phyloP scores from a whole-genome alignment of 78 protist genomes.

The slime mould (Dictyostelium discoideum) region DNA sequence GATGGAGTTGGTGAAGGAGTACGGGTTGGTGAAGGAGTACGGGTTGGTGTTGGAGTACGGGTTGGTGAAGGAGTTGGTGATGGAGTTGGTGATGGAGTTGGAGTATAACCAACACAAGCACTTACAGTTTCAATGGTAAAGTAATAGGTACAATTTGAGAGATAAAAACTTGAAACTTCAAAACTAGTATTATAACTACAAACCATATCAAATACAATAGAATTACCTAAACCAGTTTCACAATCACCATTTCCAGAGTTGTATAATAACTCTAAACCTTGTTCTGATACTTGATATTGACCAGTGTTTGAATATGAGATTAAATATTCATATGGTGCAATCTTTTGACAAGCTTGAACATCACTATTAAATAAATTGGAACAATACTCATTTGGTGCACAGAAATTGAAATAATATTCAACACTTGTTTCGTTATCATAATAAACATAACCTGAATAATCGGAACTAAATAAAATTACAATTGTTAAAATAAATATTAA shows the following conservation, averaged over 20 bases:
- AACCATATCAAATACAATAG: not conserved
- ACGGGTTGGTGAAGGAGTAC: not conserved
- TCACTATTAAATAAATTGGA: not conserved
- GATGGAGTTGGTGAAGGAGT: not conserved
- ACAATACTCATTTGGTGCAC: not conserved
- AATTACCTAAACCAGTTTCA: not conserved
- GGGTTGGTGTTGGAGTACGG: not conserved
- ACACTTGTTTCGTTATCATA: not conserved
- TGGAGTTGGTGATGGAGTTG: not conserved
- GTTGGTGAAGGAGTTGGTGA: not conserved
- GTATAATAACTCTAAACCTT: not conserved
- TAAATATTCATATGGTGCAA: not conserved
- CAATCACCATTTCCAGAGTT: not conserved
- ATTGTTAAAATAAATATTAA: not conserved
- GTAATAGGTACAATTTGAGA: not conserved
- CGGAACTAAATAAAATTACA: not conserved
- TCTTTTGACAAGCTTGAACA: not conserved
- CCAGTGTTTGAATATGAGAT: not conserved
- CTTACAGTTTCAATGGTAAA: not conserved
- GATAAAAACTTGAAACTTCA: not conserved
- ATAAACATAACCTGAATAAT: not conserved
- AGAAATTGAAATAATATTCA: not conserved
- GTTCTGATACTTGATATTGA: not conserved
- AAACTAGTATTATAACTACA: not conserved
- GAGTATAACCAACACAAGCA: conserved; percentile 8